These are phyloP conservation scores for Phalaenopsis equestris DNA, from an alignment of 106 monocot genomes.

Conservation along the genomic window DNA sequence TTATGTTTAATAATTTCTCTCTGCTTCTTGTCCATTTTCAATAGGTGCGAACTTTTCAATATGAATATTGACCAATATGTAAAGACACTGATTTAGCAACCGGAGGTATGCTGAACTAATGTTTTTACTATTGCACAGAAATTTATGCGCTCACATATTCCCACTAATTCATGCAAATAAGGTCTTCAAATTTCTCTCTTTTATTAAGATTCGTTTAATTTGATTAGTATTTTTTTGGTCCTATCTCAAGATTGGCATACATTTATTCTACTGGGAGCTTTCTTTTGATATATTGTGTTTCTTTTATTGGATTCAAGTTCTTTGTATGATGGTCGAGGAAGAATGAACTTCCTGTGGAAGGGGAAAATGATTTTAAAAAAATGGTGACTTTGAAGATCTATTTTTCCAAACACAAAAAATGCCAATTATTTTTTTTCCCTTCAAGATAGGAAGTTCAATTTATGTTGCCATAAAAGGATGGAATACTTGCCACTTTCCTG, in stretches of 20 bases:
- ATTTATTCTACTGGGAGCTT: background rate
- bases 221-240: background rate
- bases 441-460: too few relatives aligned
- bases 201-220: background rate
- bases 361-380: too few relatives aligned
- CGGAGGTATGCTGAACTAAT: conserved; percentile 17
- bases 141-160: background rate
- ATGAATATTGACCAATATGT: conserved; percentile 73
- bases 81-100: conserved; percentile 56
- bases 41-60: conserved; percentile 70
- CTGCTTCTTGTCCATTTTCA: background rate
- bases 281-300: background rate
- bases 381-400: too few relatives aligned
- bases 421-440: too few relatives aligned
- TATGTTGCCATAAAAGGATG: too few relatives aligned
- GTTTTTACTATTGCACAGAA: background rate
- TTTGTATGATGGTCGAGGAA: background rate
- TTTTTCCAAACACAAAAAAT: too few relatives aligned
- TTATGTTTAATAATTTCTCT: background rate
- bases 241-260: background rate
- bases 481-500: too few relatives aligned
- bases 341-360: background rate
- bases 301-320: background rate
- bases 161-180: background rate
- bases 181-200: background rate